Evolutionary conservation across 352 stramenopile genomes (phyloP), one percentile per base, ranked within the genome.

Genomic region (Thalassiosira mediterranea): DNA sequence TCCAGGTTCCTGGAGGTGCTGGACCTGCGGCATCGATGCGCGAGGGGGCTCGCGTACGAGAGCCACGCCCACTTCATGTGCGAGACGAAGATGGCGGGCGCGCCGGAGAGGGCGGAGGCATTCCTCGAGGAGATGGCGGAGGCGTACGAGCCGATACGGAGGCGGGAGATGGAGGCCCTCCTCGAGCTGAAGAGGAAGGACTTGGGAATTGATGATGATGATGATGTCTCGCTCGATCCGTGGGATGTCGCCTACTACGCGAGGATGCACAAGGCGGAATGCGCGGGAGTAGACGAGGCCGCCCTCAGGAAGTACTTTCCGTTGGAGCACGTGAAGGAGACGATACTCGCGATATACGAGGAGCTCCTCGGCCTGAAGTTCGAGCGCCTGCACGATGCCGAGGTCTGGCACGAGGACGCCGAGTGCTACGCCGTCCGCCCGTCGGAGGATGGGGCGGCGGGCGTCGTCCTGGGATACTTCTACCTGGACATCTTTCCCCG

Each of bases 221-320:
- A 48, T 23, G 28, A 40, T 53, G 37, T 74, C 1, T 26, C 10
- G 4, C 61, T 71, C 1, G 15, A 74, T 15, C 10, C 70, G 26
- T 79, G 70, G 70, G 70, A 79, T 57, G 53, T 69, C 21, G 11
- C 32, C 10, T 75, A 79, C 46, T 79, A 75, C 46, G 62, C 49
- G 1, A 28, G 52, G 48, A 19, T 54, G 49, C 63, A 71, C 51
- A 66, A 69, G 26, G 15, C 52, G 49, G 40, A 52, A 32, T 71
- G 4, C 54, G 48, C 49, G 19, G 61, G 62, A 2, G 46, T 79
- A 34, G 70, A 79, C 44, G 70, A 79, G 31, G 70, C 65, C 10
- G 21, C 11, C 49, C 63, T 79, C 23, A 38, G 42, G 34, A 4
- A 54, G 31, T 75, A 60, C 17, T 79, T 79, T 51, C 70, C 70